Evolutionary conservation across 768 basidiomycete genomes (phyloP).

Genomic region (Crepidotus variabilis): DNA sequence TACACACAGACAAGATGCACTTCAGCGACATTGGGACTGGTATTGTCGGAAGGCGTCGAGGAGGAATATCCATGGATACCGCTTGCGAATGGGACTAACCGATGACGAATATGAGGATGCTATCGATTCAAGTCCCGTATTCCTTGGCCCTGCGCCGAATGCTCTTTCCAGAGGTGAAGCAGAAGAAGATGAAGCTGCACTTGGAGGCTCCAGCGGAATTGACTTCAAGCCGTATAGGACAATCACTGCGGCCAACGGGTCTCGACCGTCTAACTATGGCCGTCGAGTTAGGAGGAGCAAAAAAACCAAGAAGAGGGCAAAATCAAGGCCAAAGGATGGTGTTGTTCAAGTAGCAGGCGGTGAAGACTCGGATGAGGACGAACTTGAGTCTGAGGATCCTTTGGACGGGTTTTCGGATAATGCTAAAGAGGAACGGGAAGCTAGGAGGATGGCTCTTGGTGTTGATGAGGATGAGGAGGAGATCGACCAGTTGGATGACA

Average conservation of each 20-base stretch:
- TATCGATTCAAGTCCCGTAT: background rate
- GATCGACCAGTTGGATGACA: conserved; percentile 7
- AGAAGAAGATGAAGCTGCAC: background rate
- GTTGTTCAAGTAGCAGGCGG: conserved; percentile 1
- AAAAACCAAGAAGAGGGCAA: background rate
- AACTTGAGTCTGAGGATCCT: conserved; percentile 6
- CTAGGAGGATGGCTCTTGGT: background rate
- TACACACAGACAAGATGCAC: conserved; percentile 18
- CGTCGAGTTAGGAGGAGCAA: background rate
- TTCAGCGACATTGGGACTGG: conserved; percentile 19
- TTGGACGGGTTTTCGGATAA: background rate
- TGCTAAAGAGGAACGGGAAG: background rate
- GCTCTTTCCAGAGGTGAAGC: background rate
- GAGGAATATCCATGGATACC: conserved; percentile 8
- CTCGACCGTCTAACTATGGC: background rate
- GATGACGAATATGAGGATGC: background rate
- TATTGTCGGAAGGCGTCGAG: conserved; percentile 18
- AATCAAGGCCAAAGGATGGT: background rate
- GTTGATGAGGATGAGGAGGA: conserved; percentile 1
- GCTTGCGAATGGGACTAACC: background rate
- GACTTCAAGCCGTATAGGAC: background rate
- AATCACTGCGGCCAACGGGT: background rate
- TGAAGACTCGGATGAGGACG: conserved; percentile 3
- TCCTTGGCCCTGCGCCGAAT: background rate
- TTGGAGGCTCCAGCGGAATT: conserved; percentile 5